Conservation (phyloP, 345 rosid genomes). For the Eucalyptus marginata region DNA sequence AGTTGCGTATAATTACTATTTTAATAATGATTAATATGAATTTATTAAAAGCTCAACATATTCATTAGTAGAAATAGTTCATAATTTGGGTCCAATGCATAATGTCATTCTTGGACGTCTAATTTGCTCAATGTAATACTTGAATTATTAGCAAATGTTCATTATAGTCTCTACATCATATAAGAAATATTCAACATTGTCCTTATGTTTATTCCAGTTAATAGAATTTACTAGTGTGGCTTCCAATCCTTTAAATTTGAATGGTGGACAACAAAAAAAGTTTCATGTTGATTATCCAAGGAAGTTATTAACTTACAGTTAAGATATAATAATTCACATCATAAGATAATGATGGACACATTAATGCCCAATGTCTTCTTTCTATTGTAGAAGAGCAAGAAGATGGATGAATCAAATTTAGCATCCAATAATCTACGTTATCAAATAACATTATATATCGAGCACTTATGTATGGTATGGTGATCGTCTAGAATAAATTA, state of each 20-base stretch:
- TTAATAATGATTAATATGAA: background rate
- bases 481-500: no score
- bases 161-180: rapidly evolving
- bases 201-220: background rate
- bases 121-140: background rate
- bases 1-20: background rate
- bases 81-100: background rate
- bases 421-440: background rate
- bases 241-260: rapidly evolving
- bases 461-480: no score
- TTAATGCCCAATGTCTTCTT: no score
- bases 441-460: rapidly evolving
- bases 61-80: background rate
- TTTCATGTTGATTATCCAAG: rapidly evolving
- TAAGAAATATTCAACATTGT: background rate
- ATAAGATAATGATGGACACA: rapidly evolving
- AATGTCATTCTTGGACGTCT: rapidly evolving
- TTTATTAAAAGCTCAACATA: background rate
- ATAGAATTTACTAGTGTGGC: background rate
- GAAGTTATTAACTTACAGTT: rapidly evolving
- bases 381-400: background rate
- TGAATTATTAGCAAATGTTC: background rate
- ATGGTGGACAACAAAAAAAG: background rate
- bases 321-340: background rate
- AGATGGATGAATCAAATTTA: rapidly evolving